phyloP scores from a whole-genome alignment of 805 yeast species.

The Wickerhamomyces bovis region DNA sequence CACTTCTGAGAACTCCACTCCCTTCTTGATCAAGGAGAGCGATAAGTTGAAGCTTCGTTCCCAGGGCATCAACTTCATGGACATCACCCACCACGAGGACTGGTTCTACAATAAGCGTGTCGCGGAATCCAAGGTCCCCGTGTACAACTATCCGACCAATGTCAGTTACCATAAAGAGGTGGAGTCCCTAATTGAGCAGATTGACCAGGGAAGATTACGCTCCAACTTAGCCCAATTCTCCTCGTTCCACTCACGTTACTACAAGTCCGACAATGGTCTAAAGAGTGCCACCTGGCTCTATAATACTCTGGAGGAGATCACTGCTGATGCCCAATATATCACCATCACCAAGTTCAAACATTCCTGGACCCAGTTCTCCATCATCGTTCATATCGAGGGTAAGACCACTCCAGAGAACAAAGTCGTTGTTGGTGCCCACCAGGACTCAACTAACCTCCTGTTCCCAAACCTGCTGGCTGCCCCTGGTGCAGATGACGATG shows the following conservation, averaged over 20 bases:
- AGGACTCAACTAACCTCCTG: constrained; percentile 73
- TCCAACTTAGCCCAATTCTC: constrained; percentile 55
- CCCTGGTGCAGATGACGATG: constrained; percentile 96
- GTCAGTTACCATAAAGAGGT: constrained; percentile 35
- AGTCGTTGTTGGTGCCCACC: constrained; percentile 84
- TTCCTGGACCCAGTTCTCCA: constrained; percentile 73
- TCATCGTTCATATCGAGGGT: constrained; percentile 62
- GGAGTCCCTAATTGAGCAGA: constrained; percentile 32
- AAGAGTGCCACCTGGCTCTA: constrained; percentile 69
- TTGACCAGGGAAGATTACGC: constrained; percentile 43
- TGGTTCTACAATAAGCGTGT: constrained; percentile 17
- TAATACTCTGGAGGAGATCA: constrained; percentile 34
- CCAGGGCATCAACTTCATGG: constrained; percentile 52
- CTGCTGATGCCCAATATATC: constrained; percentile 28
- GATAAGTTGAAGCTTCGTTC: constrained; percentile 40
- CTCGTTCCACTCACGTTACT: constrained; percentile 70
- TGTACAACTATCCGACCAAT: constrained; percentile 45
- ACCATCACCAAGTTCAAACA: constrained; percentile 51
- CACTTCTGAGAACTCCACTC: constrained; percentile 13
- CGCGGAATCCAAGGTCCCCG: constrained; percentile 21
- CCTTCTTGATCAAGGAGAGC: constrained; percentile 30
- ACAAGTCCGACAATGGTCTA: constrained; percentile 63
- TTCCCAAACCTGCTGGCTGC: constrained; percentile 65
- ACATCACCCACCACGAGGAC: constrained; percentile 43
- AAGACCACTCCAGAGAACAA: constrained; percentile 30